Conservation (phyloP, 2,329 filamentous ascomycete species). For the Rhinocladiella similis region DNA sequence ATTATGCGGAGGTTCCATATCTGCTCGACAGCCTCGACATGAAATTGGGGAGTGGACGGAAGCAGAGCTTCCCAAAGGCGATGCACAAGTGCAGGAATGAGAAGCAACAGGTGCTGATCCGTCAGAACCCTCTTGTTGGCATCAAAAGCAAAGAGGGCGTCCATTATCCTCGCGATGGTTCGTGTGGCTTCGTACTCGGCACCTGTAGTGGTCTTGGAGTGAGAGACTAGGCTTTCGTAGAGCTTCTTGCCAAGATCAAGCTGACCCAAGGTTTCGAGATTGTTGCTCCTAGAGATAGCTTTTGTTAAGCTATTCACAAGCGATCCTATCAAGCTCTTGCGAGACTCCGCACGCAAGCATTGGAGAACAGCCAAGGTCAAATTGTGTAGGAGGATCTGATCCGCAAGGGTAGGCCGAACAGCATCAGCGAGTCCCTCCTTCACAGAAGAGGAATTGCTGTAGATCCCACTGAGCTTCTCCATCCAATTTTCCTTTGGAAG, state of each 20-base stretch:
- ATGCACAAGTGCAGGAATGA: constrained; percentile 68
- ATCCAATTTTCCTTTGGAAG: constrained; percentile 9
- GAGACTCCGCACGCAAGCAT: constrained; percentile 8
- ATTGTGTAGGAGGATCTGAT: constrained; percentile 17
- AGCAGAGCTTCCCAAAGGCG: constrained; percentile 80
- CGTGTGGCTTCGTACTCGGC: constrained; percentile 12
- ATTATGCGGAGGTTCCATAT: constrained; percentile 84
- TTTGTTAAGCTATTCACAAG: constrained; percentile 12
- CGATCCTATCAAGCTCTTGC: constrained; percentile 5
- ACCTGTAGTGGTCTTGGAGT: not conserved
- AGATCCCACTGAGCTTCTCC: constrained; percentile 11
- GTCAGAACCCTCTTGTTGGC: constrained; percentile 28
- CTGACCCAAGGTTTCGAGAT: constrained; percentile 8
- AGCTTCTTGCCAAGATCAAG: constrained; percentile 13
- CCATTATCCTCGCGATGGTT: constrained; percentile 18
- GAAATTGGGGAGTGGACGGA: constrained; percentile 82
- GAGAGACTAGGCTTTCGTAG: not conserved
- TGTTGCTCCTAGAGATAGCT: constrained; percentile 10
- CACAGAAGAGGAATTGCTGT: constrained; percentile 14
- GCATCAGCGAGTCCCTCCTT: constrained; percentile 10
- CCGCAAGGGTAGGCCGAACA: constrained; percentile 8
- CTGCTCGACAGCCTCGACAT: constrained; percentile 85
- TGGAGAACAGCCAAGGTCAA: constrained; percentile 16
- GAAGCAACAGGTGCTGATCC: constrained; percentile 51
- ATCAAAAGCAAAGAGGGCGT: constrained; percentile 21